Percentiles rank a stretch among this genome's conserved stretches.
Conservation (phyloP, 2,329 filamentous ascomycete genomes). For the Nigrospora osmanthi region DNA sequence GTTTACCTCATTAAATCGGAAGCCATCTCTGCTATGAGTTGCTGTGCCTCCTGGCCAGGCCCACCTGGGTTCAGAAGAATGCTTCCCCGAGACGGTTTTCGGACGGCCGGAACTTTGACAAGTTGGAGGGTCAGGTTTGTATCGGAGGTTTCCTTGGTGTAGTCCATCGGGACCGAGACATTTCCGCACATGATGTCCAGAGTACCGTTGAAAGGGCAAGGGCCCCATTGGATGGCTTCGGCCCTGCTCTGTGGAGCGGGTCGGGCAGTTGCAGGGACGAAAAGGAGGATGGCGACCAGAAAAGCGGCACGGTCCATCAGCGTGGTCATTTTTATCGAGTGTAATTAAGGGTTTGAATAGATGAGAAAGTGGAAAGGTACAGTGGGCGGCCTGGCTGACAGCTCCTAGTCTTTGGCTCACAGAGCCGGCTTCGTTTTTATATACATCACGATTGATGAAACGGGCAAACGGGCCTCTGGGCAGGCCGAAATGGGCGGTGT, state of each 20-base stretch:
- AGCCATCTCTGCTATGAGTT: neutral
- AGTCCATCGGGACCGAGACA: neutral
- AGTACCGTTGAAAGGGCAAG: neutral
- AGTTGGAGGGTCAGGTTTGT: conserved; percentile 10
- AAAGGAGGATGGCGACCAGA: too few relatives aligned
- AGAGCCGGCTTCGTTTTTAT: too few relatives aligned
- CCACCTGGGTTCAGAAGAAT: conserved; percentile 6
- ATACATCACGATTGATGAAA: too few relatives aligned
- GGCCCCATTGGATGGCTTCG: neutral
- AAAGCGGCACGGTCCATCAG: too few relatives aligned
- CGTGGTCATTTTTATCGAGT: too few relatives aligned
- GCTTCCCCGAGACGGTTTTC: conserved; percentile 9
- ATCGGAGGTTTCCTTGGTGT: conserved; percentile 29
- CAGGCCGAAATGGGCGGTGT: too few relatives aligned
- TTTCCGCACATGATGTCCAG: neutral
- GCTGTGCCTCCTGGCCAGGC: neutral
- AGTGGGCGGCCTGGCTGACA: too few relatives aligned
- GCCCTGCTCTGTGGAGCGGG: neutral
- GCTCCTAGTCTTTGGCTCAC: too few relatives aligned
- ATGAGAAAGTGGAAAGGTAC: too few relatives aligned
- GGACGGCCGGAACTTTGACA: neutral
- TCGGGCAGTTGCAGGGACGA: too few relatives aligned
- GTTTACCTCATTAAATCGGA: neutral
- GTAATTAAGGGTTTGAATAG: too few relatives aligned
- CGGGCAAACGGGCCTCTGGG: too few relatives aligned